Conservation (phyloP, 2,329 filamentous ascomycete genomes). For the Epichloe hybrida region DNA sequence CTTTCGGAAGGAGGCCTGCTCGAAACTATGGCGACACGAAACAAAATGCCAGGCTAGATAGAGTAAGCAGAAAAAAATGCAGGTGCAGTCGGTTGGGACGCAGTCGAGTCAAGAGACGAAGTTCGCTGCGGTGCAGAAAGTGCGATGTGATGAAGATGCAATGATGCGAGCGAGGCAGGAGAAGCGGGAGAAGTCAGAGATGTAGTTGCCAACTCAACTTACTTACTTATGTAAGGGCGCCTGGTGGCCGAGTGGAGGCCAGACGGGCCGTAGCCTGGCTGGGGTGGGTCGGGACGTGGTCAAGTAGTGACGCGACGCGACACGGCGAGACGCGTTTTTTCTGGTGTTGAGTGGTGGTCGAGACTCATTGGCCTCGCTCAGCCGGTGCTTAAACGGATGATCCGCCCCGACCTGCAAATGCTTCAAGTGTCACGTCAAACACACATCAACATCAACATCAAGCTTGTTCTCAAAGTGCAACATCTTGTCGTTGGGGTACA, state of each 20-base stretch:
- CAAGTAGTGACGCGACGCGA: not conserved
- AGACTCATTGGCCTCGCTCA: no score
- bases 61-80: not conserved
- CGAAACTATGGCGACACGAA: not conserved
- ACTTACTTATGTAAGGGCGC: not conserved
- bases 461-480: no score
- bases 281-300: not conserved
- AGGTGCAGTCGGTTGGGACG: not conserved
- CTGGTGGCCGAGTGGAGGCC: conserved; percentile 1
- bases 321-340: conserved; percentile 1
- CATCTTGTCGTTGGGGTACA: no score
- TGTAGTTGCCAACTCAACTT: not conserved
- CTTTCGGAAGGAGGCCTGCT: not conserved
- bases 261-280: no score
- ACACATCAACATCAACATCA: no score
- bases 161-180: not conserved
- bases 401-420: no score
- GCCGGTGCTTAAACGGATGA: no score
- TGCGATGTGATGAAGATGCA: not conserved
- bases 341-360: no score
- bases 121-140: not conserved
- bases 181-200: conserved; percentile 2
- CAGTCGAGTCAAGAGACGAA: not conserved
- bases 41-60: not conserved
- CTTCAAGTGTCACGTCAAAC: no score